Percentiles rank a stretch among this genome's conserved stretches.
Conservation (phyloP, 306 rosid genomes). For the Medicago arabica region DNA sequence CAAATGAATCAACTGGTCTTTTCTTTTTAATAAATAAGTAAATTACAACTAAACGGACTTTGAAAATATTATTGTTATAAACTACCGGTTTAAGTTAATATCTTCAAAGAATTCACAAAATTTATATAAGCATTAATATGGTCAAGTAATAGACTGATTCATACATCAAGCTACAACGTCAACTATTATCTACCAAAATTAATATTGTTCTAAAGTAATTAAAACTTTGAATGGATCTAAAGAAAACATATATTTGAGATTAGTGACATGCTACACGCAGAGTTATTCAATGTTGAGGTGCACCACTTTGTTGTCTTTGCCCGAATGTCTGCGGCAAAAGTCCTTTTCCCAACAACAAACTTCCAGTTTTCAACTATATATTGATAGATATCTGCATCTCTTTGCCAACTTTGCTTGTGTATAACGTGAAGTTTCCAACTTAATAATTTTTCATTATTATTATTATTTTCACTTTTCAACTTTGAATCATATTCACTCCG, state of each 20-base stretch:
- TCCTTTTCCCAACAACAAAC: conserved; percentile 10
- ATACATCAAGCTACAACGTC: not conserved
- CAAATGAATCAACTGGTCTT: conserved; percentile 7
- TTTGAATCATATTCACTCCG: too few relatives aligned
- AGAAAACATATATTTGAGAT: not conserved
- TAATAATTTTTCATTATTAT: too few relatives aligned
- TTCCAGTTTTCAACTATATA: not conserved
- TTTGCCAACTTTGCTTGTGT: not conserved
- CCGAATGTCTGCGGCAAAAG: conserved; percentile 4
- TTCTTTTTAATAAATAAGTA: not conserved
- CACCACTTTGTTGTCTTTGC: not conserved
- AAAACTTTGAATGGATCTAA: not conserved
- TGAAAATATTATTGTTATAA: too few relatives aligned
- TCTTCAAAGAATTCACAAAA: not conserved
- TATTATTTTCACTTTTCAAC: too few relatives aligned
- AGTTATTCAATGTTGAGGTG: conserved; percentile 9
- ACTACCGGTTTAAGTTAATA: not conserved
- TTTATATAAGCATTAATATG: not conserved
- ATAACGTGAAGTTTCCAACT: conserved; percentile 12
- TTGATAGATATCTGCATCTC: not conserved
- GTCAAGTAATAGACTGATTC: not conserved
- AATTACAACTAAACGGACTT: not conserved
- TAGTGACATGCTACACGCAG: not conserved
- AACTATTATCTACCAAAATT: not conserved
- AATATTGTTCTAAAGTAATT: not conserved